Evolutionary conservation across 768 basidiomycete species (phyloP).

Genomic region (Coprinopsis sp.): DNA sequence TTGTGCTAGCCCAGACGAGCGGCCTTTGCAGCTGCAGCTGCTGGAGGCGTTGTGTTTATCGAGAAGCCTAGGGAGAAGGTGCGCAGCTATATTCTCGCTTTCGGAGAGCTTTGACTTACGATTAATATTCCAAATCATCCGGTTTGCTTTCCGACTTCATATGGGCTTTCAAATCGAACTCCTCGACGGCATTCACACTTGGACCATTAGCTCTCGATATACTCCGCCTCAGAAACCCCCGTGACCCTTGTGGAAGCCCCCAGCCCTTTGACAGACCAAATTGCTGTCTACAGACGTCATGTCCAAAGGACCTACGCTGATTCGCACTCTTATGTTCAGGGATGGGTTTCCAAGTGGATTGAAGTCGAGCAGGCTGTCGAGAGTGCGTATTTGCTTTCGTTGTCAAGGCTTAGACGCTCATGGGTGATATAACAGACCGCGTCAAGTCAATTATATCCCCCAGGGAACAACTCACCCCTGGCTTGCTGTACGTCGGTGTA

Average conservation of each 20-base stretch:
- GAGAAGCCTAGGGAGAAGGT: conserved; percentile 31
- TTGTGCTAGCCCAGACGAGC: conserved; percentile 32
- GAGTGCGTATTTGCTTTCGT: conserved; percentile 45
- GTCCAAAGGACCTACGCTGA: conserved; percentile 52
- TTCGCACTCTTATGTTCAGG: conserved; percentile 64
- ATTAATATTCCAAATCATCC: not conserved
- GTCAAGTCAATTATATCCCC: conserved; percentile 78
- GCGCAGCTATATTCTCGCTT: conserved; percentile 4
- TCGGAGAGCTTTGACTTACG: not conserved
- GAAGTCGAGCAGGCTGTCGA: conserved; percentile 81
- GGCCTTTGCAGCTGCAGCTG: conserved; percentile 30
- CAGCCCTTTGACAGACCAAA: conserved; percentile 70
- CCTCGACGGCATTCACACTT: too few relatives aligned
- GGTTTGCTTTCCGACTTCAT: not conserved
- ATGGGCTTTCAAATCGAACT: too few relatives aligned
- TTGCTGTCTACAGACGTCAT: conserved; percentile 63
- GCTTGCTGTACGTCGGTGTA: conserved; percentile 86
- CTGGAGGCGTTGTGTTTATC: conserved; percentile 26
- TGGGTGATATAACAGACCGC: conserved; percentile 45
- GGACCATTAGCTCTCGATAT: conserved; percentile 75
- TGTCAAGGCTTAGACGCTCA: not conserved
- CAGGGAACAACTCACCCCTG: conserved; percentile 81
- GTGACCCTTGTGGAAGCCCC: conserved; percentile 72
- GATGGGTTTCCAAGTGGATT: conserved; percentile 78
- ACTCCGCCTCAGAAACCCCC: conserved; percentile 57